Evolutionary conservation across 2,329 filamentous ascomycete genomes (phyloP).

Genomic region (Fusarium sp.): DNA sequence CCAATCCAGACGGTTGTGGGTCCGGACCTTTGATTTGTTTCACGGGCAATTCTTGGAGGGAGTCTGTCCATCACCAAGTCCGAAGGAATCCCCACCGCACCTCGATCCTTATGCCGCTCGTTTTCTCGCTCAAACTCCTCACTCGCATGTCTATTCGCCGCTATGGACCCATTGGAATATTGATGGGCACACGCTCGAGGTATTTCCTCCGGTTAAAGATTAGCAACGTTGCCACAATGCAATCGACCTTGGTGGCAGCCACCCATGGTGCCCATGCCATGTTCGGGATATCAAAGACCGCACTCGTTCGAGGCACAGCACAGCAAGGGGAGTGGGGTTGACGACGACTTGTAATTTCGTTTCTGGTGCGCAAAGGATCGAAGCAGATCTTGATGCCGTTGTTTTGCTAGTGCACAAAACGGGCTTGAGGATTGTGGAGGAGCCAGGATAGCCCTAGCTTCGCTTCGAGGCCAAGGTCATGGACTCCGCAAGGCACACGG

Average conservation of each 20-base stretch:
- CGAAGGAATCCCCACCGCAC: constrained; percentile 39
- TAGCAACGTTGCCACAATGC: constrained; percentile 30
- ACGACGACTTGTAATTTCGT: constrained; percentile 31
- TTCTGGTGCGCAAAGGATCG: constrained; percentile 27
- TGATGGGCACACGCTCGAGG: constrained; percentile 35
- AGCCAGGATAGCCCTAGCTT: constrained; percentile 47
- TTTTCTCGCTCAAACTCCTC: constrained; percentile 37
- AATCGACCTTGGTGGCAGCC: constrained; percentile 5
- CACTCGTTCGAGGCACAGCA: not conserved
- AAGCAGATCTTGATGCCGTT: constrained; percentile 40
- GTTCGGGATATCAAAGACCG: constrained; percentile 11
- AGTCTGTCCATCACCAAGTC: constrained; percentile 35
- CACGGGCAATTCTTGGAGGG: constrained; percentile 30
- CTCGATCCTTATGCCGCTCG: constrained; percentile 36
- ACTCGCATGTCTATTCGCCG: constrained; percentile 38
- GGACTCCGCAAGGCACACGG: constrained; percentile 42
- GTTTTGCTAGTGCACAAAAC: constrained; percentile 39
- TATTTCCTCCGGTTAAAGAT: constrained; percentile 31
- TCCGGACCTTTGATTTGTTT: constrained; percentile 41
- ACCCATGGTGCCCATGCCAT: constrained; percentile 15
- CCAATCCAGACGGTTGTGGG: constrained; percentile 36
- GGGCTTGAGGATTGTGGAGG: constrained; percentile 44
- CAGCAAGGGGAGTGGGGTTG: constrained; percentile 11
- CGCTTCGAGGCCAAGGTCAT: constrained; percentile 37
- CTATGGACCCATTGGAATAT: constrained; percentile 39